Conservation (phyloP, 2,329 filamentous ascomycete genomes). For the Tolypocladium tropicale region DNA sequence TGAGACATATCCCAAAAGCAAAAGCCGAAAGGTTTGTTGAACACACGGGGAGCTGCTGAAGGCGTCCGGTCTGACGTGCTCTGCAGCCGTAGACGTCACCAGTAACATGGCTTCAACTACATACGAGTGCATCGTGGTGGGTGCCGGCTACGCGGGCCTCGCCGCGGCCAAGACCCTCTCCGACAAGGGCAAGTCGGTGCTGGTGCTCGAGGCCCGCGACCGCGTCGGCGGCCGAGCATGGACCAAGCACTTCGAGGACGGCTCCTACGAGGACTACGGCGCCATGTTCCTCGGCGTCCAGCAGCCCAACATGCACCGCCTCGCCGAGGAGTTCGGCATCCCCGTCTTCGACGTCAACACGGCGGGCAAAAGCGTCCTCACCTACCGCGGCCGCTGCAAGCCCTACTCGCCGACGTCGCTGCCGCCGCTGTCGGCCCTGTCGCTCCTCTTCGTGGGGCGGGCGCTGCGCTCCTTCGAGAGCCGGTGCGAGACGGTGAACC, state of each 20-base stretch:
- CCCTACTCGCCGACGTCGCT: neutral
- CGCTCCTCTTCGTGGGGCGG: neutral
- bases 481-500: neutral
- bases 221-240: slow-evolving; percentile 27
- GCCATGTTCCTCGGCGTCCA: slow-evolving; percentile 1
- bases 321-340: neutral
- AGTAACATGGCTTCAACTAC: neutral
- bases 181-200: neutral
- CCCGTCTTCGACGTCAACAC: neutral
- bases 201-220: slow-evolving; percentile 23
- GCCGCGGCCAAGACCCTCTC: neutral
- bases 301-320: slow-evolving; percentile 1
- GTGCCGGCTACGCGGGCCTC: neutral
- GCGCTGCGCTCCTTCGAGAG: neutral
- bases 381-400: neutral
- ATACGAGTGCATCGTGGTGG: neutral
- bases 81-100: neutral
- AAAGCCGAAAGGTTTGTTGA: neutral
- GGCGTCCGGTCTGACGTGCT: neutral
- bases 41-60: neutral
- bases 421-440: neutral
- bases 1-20: neutral
- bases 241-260: slow-evolving; percentile 9
- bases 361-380: neutral
- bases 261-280: slow-evolving; percentile 2